phyloP scores from a whole-genome alignment of 805 yeast genomes.

The Wickerhamiella siamensis region DNA sequence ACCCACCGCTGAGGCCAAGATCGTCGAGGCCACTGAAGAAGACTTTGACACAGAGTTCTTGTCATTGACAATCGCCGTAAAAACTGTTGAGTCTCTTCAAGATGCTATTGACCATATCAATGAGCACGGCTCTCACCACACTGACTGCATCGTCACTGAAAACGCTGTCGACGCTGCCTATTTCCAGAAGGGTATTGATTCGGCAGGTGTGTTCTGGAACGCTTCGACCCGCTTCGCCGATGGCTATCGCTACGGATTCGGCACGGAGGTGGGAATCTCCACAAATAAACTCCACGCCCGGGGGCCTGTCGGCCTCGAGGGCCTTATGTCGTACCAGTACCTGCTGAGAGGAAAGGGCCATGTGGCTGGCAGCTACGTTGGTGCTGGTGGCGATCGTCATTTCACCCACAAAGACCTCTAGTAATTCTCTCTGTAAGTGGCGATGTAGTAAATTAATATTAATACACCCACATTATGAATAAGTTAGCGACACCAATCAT shows the following conservation, averaged over 20 bases:
- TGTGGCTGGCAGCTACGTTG: conserved; percentile 77
- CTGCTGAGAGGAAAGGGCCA: conserved; percentile 89
- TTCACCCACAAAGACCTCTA: conserved; percentile 43
- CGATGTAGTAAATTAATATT: no score
- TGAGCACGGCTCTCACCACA: conserved; percentile 86
- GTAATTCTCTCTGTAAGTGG: no score
- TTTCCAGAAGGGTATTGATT: conserved; percentile 76
- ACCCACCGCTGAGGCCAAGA: conserved; percentile 13
- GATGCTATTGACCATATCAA: conserved; percentile 83
- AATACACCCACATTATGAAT: no score
- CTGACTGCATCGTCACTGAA: conserved; percentile 82
- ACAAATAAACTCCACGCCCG: conserved; percentile 96
- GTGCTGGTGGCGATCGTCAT: conserved; percentile 75
- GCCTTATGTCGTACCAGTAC: conserved; percentile 89
- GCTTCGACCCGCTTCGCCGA: conserved; percentile 96
- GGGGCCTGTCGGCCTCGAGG: conserved; percentile 98
- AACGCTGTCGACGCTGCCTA: conserved; percentile 52
- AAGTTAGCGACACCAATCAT: no score
- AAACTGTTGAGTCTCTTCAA: conserved; percentile 39
- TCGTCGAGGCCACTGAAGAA: conserved; percentile 36
- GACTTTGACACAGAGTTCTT: conserved; percentile 79
- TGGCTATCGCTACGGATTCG: conserved; percentile 96
- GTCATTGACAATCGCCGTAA: conserved; percentile 69
- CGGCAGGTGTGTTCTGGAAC: conserved; percentile 97
- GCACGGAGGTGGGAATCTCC: conserved; percentile 95